Percentiles rank a stretch among this genome's conserved stretches.
These are phyloP conservation scores for Bipolaris cookei DNA, from an alignment of 2,329 filamentous ascomycete genomes.

Conservation along the genomic window DNA sequence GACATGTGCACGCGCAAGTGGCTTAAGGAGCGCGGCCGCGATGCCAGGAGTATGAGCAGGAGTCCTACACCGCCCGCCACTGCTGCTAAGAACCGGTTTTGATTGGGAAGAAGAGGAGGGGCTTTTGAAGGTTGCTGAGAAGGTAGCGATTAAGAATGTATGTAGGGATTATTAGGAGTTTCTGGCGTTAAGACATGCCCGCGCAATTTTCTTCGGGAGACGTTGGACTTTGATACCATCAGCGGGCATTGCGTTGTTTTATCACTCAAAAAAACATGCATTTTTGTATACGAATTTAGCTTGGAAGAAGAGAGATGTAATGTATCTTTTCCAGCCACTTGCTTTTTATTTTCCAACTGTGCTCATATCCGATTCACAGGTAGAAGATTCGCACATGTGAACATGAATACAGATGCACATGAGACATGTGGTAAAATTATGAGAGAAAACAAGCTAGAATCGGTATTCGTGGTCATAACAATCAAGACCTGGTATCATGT, in stretches of 20 bases:
- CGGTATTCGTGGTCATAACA: conserved; percentile 4
- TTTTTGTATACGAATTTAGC: background rate
- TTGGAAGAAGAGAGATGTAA: background rate
- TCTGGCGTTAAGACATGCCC: conserved; percentile 12
- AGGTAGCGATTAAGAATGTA: background rate
- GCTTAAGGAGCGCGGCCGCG: conserved; percentile 82
- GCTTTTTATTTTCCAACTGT: background rate
- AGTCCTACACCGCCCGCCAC: conserved; percentile 79
- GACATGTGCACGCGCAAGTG: conserved; percentile 94
- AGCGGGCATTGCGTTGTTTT: conserved; percentile 9
- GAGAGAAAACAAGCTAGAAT: background rate
- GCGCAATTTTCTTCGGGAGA: conserved; percentile 1
- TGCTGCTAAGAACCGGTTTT: conserved; percentile 51
- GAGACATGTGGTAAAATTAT: background rate
- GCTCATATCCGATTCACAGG: background rate
- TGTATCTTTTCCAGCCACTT: background rate
- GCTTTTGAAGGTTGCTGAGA: background rate
- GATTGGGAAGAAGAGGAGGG: background rate
- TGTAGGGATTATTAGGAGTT: background rate
- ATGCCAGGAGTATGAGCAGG: conserved; percentile 79
- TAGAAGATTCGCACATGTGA: background rate
- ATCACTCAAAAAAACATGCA: background rate
- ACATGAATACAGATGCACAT: background rate
- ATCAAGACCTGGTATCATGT: conserved; percentile 15
- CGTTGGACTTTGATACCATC: conserved; percentile 11